Evolutionary conservation across 768 basidiomycete species (phyloP).

Genomic region (Chiua virens): DNA sequence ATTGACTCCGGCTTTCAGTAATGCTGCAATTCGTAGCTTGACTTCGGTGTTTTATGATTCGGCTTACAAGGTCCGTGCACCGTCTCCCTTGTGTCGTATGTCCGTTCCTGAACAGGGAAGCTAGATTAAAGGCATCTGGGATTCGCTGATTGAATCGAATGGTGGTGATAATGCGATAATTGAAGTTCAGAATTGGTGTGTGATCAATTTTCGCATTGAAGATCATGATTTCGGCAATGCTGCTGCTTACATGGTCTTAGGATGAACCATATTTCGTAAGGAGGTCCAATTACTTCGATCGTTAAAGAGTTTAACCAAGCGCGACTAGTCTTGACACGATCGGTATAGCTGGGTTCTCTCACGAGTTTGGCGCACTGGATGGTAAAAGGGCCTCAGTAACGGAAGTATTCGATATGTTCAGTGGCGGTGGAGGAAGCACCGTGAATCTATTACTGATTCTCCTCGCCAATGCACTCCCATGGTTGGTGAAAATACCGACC

Average conservation of each 20-base stretch:
- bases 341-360: slow-evolving; percentile 46
- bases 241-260: no score
- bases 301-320: neutral
- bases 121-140: slow-evolving; percentile 35
- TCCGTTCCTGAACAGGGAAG: neutral
- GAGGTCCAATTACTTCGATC: neutral
- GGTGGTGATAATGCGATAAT: slow-evolving; percentile 34
- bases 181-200: slow-evolving; percentile 50
- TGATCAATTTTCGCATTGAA: no score
- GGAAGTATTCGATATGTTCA: slow-evolving; percentile 26
- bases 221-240: no score
- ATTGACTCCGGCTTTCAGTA: slow-evolving; percentile 42
- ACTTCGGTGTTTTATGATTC: slow-evolving; percentile 41
- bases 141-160: slow-evolving; percentile 24
- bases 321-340: slow-evolving; percentile 41
- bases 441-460: slow-evolving; percentile 15
- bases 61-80: slow-evolving; percentile 40
- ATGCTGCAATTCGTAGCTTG: slow-evolving; percentile 37
- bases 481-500: slow-evolving; percentile 33
- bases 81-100: neutral
- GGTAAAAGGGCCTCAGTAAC: slow-evolving; percentile 32
- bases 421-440: slow-evolving; percentile 7
- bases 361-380: slow-evolving; percentile 43
- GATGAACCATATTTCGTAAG: slow-evolving; percentile 49
- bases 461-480: slow-evolving; percentile 31